phyloP scores from a whole-genome alignment of 2,329 filamentous ascomycete genomes.

The Dendrostoma leiphaemia region DNA sequence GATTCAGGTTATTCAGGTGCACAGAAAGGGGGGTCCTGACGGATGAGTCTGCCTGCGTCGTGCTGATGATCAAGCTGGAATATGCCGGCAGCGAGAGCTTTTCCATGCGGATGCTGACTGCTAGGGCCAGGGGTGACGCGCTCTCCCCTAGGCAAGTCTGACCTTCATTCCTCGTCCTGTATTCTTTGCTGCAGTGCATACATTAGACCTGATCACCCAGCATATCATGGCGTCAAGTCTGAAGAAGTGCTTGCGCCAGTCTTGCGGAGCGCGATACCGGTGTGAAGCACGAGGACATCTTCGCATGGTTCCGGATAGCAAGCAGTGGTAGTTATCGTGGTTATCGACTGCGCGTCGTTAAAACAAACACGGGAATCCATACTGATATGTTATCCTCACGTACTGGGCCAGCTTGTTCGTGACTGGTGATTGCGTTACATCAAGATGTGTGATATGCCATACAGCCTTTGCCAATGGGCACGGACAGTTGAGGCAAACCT shows the following conservation, averaged over 20 bases:
- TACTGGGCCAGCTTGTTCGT: too few relatives aligned
- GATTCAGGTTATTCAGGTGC: not conserved
- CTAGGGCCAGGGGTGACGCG: not conserved
- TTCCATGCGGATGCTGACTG: not conserved
- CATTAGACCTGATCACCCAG: not conserved
- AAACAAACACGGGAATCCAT: too few relatives aligned
- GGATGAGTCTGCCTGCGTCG: not conserved
- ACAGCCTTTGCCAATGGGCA: too few relatives aligned
- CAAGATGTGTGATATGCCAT: too few relatives aligned
- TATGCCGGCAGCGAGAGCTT: not conserved
- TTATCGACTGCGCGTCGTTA: not conserved
- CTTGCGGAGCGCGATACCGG: not conserved
- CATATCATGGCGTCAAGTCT: not conserved
- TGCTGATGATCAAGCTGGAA: not conserved
- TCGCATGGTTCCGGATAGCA: too few relatives aligned
- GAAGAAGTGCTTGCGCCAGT: not conserved
- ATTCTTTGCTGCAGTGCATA: not conserved
- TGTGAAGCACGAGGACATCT: not conserved
- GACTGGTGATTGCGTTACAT: too few relatives aligned
- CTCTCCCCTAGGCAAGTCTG: not conserved
- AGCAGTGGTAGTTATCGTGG: not conserved
- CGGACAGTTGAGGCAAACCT: not conserved
- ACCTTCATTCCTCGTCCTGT: not conserved
- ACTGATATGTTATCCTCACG: too few relatives aligned
- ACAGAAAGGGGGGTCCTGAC: too few relatives aligned